Conservation (phyloP, 352 stramenopile genomes). For the Globisporangium okanoganense region DNA sequence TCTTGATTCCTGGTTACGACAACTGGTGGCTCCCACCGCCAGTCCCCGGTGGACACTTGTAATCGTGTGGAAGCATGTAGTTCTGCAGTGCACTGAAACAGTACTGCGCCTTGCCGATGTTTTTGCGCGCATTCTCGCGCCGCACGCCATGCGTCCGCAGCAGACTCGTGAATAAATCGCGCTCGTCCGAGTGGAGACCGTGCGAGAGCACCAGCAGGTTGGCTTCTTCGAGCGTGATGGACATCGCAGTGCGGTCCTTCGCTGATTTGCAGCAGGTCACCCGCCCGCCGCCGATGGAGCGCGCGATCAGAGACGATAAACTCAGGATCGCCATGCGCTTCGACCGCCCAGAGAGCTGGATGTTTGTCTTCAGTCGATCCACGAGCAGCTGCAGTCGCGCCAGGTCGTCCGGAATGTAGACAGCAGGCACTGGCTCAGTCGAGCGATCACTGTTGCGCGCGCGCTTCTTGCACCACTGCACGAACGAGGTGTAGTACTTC, state of each 20-base stretch:
- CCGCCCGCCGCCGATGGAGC: constrained; percentile 84
- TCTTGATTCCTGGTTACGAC: constrained; percentile 28
- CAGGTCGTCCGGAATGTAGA: constrained; percentile 29
- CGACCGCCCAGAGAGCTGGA: constrained; percentile 45
- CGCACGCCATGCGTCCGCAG: constrained; percentile 74
- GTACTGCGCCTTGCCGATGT: constrained; percentile 84
- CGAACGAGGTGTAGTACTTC: constrained; percentile 41
- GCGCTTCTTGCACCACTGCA: constrained; percentile 30
- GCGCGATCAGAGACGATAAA: constrained; percentile 66
- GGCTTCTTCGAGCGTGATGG: constrained; percentile 92
- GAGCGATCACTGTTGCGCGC: constrained; percentile 5
- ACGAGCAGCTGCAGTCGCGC: constrained; percentile 30
- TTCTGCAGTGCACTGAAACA: constrained; percentile 82
- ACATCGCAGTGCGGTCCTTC: constrained; percentile 98
- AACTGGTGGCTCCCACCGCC: constrained; percentile 60
- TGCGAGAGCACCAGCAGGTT: constrained; percentile 60
- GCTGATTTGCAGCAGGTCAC: constrained; percentile 97
- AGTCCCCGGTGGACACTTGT: constrained; percentile 79
- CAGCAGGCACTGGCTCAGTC: neutral
- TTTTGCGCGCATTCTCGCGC: constrained; percentile 84
- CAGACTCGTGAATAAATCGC: constrained; percentile 56
- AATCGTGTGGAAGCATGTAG: constrained; percentile 74
- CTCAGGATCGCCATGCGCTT: constrained; percentile 83
- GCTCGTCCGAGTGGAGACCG: constrained; percentile 44
- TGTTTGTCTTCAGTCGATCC: constrained; percentile 32